Base-by-base conservation (phyloP, 1,139 yeast species). In the Candida neerlandica region DNA sequence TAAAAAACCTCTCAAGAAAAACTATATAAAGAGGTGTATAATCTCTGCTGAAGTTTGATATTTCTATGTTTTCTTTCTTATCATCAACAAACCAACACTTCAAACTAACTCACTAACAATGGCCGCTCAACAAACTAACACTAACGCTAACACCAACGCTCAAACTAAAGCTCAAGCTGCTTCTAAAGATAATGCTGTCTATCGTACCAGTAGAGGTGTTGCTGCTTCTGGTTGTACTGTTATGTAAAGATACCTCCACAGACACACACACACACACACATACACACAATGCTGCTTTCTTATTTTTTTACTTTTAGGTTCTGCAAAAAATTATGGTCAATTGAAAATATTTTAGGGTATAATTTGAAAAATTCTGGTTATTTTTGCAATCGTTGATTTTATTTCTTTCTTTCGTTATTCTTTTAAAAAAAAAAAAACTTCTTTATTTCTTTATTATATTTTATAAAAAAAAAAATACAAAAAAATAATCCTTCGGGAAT, bases 91-190 rank as follows among this genome's bases (percentile, higher is more conserved):
- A 40, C 14, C 43, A 40, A 39, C 23, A 27, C 18, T 6, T 11
- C 34, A 30, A 30, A 19, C 21, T 9, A 39, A 44, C 21, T n/a
- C 23, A 39, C 12, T 26, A 14, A 37, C 39, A 48, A 48, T 48
- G 51, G 51, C 51, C 43, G 51, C 51, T 48, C 51, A 48, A 48
- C 44, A 45, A 27, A 33, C 41, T 15, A 32, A 23, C 30, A 41
- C 19, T 30, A 29, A 29, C 26, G 34, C 44, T 42, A 26, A 27
- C n/a, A 16, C 43, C 11, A 42, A 37, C 42, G 35, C 14, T 18
- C 26, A 41, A 27, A 18, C 47, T 26, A 15, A 34, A 12, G 21
- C 39, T 12, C 27, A 46, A 41, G 45, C 34, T 26, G 49, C 43
- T 46, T 35, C 49, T 38, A 46, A 46, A 43, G 49, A 46, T 15